phyloP scores from a whole-genome alignment of 371 early-diverging fungal species.

The Sporodiniella umbellata region DNA sequence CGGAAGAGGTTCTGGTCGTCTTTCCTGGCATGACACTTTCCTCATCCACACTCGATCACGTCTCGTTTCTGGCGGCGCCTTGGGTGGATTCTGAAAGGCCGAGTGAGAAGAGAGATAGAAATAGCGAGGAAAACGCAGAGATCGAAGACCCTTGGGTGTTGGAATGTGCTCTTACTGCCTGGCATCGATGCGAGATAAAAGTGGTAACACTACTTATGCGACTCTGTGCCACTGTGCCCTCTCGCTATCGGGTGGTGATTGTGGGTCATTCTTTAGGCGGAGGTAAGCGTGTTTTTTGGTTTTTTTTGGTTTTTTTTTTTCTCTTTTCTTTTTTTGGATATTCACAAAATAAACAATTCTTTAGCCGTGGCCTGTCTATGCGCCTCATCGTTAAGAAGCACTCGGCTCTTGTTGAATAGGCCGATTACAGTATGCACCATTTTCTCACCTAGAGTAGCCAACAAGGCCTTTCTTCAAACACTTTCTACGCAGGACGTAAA shows the following conservation, averaged over 20 bases:
- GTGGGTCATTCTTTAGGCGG: conserved; percentile 35
- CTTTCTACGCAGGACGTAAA: conserved; percentile 20
- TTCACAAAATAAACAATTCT: neutral
- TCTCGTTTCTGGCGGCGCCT: conserved; percentile 25
- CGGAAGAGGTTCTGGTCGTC: conserved; percentile 32
- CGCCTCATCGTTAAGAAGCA: conserved; percentile 36
- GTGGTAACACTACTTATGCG: conserved; percentile 40
- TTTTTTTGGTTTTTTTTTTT: too few relatives aligned
- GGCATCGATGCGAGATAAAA: conserved; percentile 37
- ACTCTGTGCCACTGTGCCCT: conserved; percentile 23
- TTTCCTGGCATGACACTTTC: conserved; percentile 33
- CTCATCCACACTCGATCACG: conserved; percentile 20
- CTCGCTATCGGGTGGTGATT: conserved; percentile 35
- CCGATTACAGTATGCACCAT: conserved; percentile 24
- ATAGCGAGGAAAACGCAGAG: neutral
- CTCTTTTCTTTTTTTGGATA: neutral
- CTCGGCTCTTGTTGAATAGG: conserved; percentile 25
- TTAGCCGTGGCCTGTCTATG: conserved; percentile 39
- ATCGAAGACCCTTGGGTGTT: conserved; percentile 29
- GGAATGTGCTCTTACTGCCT: conserved; percentile 33
- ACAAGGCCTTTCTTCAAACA: conserved; percentile 18
- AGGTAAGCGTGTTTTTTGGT: too few relatives aligned
- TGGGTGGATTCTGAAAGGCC: conserved; percentile 25
- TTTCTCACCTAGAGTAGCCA: conserved; percentile 35
- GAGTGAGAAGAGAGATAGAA: neutral